phyloP scores from a whole-genome alignment of 176 grass and related monocot genomes.

The Tuctoria greenei region DNA sequence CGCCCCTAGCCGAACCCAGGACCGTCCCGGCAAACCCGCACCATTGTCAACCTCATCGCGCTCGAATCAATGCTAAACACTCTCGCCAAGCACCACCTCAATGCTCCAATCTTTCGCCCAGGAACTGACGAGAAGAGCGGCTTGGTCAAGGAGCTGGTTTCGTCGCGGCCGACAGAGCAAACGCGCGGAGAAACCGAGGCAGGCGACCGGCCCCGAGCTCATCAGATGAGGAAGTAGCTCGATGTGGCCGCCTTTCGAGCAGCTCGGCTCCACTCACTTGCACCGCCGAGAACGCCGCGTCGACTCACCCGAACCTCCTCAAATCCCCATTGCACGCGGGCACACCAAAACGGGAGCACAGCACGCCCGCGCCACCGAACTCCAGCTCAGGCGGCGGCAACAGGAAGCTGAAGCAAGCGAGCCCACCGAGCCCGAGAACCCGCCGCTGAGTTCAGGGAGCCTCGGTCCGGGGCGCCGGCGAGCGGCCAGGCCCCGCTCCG shows the following conservation, averaged over 20 bases:
- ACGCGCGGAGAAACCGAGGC: constrained; percentile 45
- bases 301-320: neutral
- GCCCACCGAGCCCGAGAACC: neutral
- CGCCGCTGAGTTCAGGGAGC: constrained; percentile 3
- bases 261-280: neutral
- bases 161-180: neutral
- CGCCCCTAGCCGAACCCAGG: constrained; percentile 57
- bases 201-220: constrained; percentile 26
- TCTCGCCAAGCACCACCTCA: neutral
- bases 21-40: constrained; percentile 38
- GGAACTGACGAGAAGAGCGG: constrained; percentile 6
- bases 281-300: constrained; percentile 5
- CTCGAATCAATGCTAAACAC: neutral
- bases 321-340: constrained; percentile 16
- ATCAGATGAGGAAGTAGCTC: constrained; percentile 26
- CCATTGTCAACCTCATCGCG: constrained; percentile 35
- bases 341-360: neutral
- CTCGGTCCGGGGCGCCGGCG: constrained; percentile 5
- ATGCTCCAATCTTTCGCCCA: constrained; percentile 6
- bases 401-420: neutral
- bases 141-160: constrained; percentile 7
- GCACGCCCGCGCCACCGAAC: neutral
- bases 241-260: neutral
- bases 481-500: constrained; percentile 6
- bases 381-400: neutral